Percentiles rank a stretch among this genome's conserved stretches.
Evolutionary conservation across 495 filamentous ascomycete species (phyloP).

Genomic region (Penicillium diatomitis): DNA sequence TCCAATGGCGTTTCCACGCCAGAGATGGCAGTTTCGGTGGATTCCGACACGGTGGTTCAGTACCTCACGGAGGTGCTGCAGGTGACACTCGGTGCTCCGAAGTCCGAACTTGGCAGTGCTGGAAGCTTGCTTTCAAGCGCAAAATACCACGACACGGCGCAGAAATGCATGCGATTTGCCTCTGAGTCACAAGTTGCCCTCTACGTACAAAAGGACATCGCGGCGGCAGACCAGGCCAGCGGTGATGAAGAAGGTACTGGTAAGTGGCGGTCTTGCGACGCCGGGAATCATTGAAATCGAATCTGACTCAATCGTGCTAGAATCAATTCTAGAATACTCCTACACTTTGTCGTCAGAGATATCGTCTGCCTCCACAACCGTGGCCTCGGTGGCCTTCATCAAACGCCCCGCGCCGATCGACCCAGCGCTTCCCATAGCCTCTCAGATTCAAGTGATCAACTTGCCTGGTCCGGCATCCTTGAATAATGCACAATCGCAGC

Average conservation of each 20-base stretch:
- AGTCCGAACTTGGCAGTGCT: conserved; percentile 64
- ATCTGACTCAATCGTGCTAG: conserved; percentile 10
- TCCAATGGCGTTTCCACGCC: conserved; percentile 39
- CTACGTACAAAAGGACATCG: conserved; percentile 80
- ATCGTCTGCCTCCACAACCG: conserved; percentile 65
- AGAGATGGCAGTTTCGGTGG: conserved; percentile 34
- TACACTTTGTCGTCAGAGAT: conserved; percentile 78
- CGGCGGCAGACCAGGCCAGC: conserved; percentile 44
- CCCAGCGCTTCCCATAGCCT: conserved; percentile 61
- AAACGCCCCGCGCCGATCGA: conserved; percentile 86
- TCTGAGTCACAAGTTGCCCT: conserved; percentile 76
- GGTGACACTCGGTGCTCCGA: conserved; percentile 76
- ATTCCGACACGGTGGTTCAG: conserved; percentile 59
- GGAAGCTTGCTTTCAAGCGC: conserved; percentile 74
- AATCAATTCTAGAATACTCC: conserved; percentile 41
- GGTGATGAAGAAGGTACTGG: conserved; percentile 38
- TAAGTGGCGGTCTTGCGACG: conserved; percentile 7
- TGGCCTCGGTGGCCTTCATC: conserved; percentile 76
- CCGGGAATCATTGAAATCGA: too few relatives aligned
- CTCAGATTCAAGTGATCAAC: conserved; percentile 86
- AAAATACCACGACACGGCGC: conserved; percentile 65
- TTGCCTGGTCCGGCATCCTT: conserved; percentile 68
- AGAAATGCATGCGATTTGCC: conserved; percentile 82
- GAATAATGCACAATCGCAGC: conserved; percentile 52
- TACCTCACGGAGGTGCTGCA: conserved; percentile 71